Base-by-base conservation (phyloP, 2,329 filamentous ascomycete species). In the Xylariaceae sp. region DNA sequence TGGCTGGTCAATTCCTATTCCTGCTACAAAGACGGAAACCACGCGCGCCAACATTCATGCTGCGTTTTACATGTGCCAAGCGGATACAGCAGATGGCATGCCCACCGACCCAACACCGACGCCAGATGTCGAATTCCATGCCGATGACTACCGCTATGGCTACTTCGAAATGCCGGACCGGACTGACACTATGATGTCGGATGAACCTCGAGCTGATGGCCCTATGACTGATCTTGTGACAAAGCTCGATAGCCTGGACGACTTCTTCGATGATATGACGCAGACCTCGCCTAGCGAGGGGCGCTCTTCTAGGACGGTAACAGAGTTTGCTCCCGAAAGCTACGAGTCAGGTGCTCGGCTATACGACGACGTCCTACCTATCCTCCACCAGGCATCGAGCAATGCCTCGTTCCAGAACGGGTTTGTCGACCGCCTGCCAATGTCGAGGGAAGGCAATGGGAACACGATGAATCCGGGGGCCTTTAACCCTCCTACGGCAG, bases 1-100 rank as follows among this genome's bases (percentile, higher is more conserved):
- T 16, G 95, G 95, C 1, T 99, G 95, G 95, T 95, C 95, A 0
- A 91, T 99, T 44, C 93, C 95, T 0, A 86, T 96, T 71, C 95
- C 95, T 16, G 93, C 93, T 0, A 89, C 90, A 53, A 93, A 96
- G 76, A 95, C 93, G 0, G 88, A 89, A 51, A 85, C 87, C 32
- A 98, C 95, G 3, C 84, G 95, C 54, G 85, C 88, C 55, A 99
- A 99, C 66, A 95, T 99, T 2, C 93, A 98, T 71, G 91, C 93
- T 0, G 93, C 95, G 0, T 98, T 97, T 74, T 96, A 96, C 74
- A 96, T 93, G 62, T 97, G 93, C 68, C 89, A 91, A 50, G 89
- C 85, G 59, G 80, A 84, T 3, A 81, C 83, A 50, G 77, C 77
- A 20, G 81, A 87, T 61, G 84, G 83, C 16, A 77, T 77, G 10